Evolutionary conservation across 768 basidiomycete species (phyloP).

Genomic region (Leccinellum albellum): DNA sequence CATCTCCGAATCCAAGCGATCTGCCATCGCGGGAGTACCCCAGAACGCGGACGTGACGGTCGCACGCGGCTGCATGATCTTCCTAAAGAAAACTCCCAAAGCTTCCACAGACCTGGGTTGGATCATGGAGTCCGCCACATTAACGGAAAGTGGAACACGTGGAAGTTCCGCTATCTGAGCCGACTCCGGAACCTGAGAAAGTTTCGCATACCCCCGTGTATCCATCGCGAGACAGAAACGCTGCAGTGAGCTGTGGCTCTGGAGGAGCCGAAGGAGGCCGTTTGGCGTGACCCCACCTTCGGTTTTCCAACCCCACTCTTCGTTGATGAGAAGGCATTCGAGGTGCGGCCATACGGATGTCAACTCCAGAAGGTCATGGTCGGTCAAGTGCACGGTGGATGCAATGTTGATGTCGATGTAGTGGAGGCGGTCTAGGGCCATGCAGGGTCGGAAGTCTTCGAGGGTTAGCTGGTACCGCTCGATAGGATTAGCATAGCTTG

Average conservation of each 20-base stretch:
- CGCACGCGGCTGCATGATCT: conserved; percentile 7
- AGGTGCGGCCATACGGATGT: conserved; percentile 18
- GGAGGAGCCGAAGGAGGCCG: conserved; percentile 16
- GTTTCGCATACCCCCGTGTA: conserved; percentile 3
- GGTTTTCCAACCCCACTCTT: conserved; percentile 19
- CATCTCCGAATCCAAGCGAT: conserved; percentile 13
- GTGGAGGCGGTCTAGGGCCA: conserved; percentile 11
- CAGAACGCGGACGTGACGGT: conserved; percentile 4
- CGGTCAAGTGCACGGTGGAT: conserved; percentile 9
- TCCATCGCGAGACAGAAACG: conserved; percentile 14
- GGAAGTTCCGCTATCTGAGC: background rate
- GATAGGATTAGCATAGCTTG: background rate
- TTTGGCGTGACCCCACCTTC: conserved; percentile 14
- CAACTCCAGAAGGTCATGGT: conserved; percentile 10
- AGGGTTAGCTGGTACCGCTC: conserved; percentile 12
- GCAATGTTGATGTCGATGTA: conserved; percentile 9
- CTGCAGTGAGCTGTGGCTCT: background rate
- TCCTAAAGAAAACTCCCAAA: conserved; percentile 16
- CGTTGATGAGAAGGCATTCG: conserved; percentile 14
- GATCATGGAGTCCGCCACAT: conserved; percentile 17
- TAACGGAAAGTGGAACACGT: conserved; percentile 8
- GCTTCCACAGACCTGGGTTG: conserved; percentile 14
- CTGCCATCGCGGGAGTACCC: conserved; percentile 6
- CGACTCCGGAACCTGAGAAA: background rate
- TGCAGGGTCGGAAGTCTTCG: conserved; percentile 17